Percentiles rank a stretch among this genome's conserved stretches.
These are phyloP conservation scores for Mucor piriformis DNA, from an alignment of 371 early-diverging fungal genomes.

Conservation along the genomic window DNA sequence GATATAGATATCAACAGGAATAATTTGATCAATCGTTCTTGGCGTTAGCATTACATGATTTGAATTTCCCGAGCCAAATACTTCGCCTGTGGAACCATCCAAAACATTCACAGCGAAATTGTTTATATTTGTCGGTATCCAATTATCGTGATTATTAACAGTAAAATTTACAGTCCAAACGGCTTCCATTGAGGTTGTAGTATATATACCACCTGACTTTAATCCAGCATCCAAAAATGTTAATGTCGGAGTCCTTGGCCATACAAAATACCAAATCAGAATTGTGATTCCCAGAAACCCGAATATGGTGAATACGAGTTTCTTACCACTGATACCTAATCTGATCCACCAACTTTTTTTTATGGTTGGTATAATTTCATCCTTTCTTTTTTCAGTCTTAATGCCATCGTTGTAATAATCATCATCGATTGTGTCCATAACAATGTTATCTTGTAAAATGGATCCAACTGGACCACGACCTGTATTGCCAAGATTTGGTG, in stretches of 20 bases:
- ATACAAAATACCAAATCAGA: slow-evolving; percentile 47
- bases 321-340: slow-evolving; percentile 29
- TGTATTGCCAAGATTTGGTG: slow-evolving; percentile 14
- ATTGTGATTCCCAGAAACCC: slow-evolving; percentile 28
- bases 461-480: slow-evolving; percentile 30
- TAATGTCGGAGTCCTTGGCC: slow-evolving; percentile 43
- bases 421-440: slow-evolving; percentile 38
- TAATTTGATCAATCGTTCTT: slow-evolving; percentile 8
- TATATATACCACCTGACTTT: slow-evolving; percentile 4
- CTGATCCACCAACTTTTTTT: slow-evolving; percentile 23
- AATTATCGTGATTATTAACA: slow-evolving; percentile 29
- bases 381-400: slow-evolving; percentile 1
- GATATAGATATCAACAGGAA: slow-evolving; percentile 13
- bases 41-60: slow-evolving; percentile 12
- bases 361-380: slow-evolving; percentile 23
- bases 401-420: neutral
- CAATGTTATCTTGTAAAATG: slow-evolving; percentile 44
- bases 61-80: slow-evolving; percentile 22
- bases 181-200: slow-evolving; percentile 17
- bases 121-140: slow-evolving; percentile 31
- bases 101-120: slow-evolving; percentile 23
- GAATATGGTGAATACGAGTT: slow-evolving; percentile 33
- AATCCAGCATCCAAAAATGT: slow-evolving; percentile 22
- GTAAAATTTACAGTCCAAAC: slow-evolving; percentile 37
- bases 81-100: slow-evolving; percentile 22